Conservation (phyloP, 352 stramenopile genomes). For the Hyaloperonospora arabidopsidis region DNA sequence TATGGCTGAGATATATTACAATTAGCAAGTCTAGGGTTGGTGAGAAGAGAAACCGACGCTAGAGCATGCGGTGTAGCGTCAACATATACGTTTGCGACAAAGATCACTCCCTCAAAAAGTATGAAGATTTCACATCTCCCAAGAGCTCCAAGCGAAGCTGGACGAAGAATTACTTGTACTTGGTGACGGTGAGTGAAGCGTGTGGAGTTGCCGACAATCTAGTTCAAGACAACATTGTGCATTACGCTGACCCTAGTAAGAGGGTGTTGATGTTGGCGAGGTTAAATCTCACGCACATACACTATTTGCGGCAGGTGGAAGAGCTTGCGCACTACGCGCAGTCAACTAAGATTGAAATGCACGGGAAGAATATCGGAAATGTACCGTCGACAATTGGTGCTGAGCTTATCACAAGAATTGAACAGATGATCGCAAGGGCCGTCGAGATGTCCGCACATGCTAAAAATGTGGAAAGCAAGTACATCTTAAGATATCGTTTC, state of each 20-base stretch:
- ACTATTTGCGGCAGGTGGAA: slow-evolving; percentile 1
- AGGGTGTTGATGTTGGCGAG: slow-evolving; percentile 9
- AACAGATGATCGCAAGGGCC: too few relatives aligned
- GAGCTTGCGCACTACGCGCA: slow-evolving; percentile 1
- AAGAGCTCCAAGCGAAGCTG: not conserved
- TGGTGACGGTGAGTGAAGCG: not conserved
- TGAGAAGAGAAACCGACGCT: not conserved
- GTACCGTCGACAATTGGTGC: not conserved
- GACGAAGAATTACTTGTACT: not conserved
- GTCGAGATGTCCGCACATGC: too few relatives aligned
- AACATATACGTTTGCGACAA: not conserved
- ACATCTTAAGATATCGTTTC: too few relatives aligned
- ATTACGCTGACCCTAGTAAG: slow-evolving; percentile 6
- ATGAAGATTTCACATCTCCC: too few relatives aligned
- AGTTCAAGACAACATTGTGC: not conserved
- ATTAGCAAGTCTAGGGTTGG: not conserved
- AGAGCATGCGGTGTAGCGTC: not conserved
- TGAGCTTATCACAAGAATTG: not conserved
- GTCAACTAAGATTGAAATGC: not conserved
- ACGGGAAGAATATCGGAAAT: not conserved
- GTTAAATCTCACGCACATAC: not conserved
- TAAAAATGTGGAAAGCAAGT: too few relatives aligned
- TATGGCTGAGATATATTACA: not conserved
- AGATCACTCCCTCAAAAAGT: too few relatives aligned
- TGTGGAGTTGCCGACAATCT: not conserved